Evolutionary conservation across 2,329 filamentous ascomycete genomes (phyloP), one percentile per base, ranked within the genome.

Genomic region (Scedosporium minutisporum): DNA sequence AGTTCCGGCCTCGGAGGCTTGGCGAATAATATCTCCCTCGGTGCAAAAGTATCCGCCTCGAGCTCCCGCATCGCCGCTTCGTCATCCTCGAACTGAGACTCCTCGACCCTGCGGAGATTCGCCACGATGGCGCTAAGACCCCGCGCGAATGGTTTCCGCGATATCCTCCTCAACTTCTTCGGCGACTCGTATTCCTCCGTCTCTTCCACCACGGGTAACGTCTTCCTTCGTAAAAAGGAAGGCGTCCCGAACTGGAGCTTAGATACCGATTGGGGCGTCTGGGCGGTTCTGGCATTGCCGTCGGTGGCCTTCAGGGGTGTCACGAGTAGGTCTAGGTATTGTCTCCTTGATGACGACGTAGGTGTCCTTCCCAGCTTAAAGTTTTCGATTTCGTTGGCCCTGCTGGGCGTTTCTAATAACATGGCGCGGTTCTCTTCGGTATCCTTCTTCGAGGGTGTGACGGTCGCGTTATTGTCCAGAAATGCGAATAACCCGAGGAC

Each of bases 401-500:
- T 83, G 63, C 77, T 79, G 3, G 82, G 80, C 9, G 81, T 84
- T 6, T 75, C 61, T 12, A 63, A 4, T 23, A 42, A 25, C n/a
- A 12, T 38, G 23, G 41, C 23, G 7, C 21, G 72, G 38, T 76
- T 69, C 71, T 76, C 65, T 21, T 64, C 67, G 16, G 68, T 66
- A 9, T 33, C 29, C n/a, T 63, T 78, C 59, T 76, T 80, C 4
- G 81, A 80, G 1, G 83, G 81, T 4, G 80, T 81, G 38, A 76
- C 76, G 25, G 78, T 72, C 23, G 78, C 77, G 51, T 77, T 76
- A 63, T 82, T 79, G 27, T 78, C 76, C 6, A 91, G 75, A 10
- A 89, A 75, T 69, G 93, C 90, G 70, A 95, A 95, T 18, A 95
- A 75, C 4, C 90, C 89, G 2, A 95, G 78, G 1, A 92, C 87